Evolutionary conservation across 2,329 filamentous ascomycete species (phyloP).

Genomic region (Aureobasidium sp.): DNA sequence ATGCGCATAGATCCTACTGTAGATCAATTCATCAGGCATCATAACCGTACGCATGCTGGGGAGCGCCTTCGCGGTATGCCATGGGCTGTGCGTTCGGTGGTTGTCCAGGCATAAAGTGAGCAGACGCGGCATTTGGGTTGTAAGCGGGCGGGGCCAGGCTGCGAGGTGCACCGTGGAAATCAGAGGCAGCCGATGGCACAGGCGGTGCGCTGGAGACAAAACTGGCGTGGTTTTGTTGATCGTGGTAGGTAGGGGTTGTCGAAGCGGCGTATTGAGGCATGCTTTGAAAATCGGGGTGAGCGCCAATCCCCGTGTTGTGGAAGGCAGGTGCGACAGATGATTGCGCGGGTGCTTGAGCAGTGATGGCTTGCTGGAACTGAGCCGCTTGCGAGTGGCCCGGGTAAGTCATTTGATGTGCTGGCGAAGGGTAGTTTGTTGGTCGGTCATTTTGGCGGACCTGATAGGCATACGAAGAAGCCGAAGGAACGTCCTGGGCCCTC

Average conservation of each 20-base stretch:
- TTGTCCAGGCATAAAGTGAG: slow-evolving; percentile 13
- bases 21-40: not conserved
- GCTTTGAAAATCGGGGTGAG: slow-evolving; percentile 9
- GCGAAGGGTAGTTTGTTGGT: not conserved
- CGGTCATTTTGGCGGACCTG: slow-evolving; percentile 7
- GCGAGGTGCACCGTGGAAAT: slow-evolving; percentile 1
- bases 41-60: slow-evolving; percentile 10
- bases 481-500: slow-evolving; percentile 1
- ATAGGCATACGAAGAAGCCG: slow-evolving; percentile 2
- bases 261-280: slow-evolving; percentile 11
- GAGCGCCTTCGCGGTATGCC: slow-evolving; percentile 2
- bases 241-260: not conserved
- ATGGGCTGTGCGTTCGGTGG: not conserved
- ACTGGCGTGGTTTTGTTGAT: not conserved
- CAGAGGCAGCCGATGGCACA: not conserved
- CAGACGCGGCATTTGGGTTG: not conserved
- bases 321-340: not conserved
- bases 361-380: slow-evolving; percentile 10
- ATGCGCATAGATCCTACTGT: not conserved
- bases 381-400: slow-evolving; percentile 6
- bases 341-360: not conserved
- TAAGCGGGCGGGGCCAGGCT: slow-evolving; percentile 10
- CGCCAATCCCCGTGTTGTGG: not conserved
- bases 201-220: not conserved
- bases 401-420: slow-evolving; percentile 6